Percentiles rank a stretch among this genome's conserved stretches.
Conservation (phyloP, 495 filamentous ascomycete genomes). For the Penicillium goetzii region DNA sequence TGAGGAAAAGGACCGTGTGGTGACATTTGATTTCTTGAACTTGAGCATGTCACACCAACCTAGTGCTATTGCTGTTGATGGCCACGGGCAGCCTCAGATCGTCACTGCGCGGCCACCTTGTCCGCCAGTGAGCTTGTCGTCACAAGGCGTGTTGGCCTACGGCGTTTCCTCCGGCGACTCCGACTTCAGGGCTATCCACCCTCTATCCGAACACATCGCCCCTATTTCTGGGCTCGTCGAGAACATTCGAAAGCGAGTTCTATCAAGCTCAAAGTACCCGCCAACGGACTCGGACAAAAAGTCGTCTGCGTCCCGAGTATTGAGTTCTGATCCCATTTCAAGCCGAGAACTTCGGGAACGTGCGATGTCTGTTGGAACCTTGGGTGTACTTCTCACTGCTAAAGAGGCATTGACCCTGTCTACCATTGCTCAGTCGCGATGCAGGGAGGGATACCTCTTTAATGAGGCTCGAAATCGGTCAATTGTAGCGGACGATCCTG, state of each 20-base stretch:
- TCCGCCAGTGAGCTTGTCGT: slow-evolving; percentile 51
- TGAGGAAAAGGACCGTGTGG: slow-evolving; percentile 65
- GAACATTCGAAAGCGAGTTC: slow-evolving; percentile 34
- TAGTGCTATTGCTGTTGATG: slow-evolving; percentile 67
- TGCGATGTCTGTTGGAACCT: slow-evolving; percentile 34
- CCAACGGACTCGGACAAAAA: slow-evolving; percentile 14
- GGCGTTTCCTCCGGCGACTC: slow-evolving; percentile 34
- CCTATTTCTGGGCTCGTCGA: slow-evolving; percentile 38
- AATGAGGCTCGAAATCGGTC: slow-evolving; percentile 68
- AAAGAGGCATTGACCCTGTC: slow-evolving; percentile 49
- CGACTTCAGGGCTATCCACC: slow-evolving; percentile 40
- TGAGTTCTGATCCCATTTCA: slow-evolving; percentile 35
- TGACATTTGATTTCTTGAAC: slow-evolving; percentile 85
- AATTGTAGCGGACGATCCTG: slow-evolving; percentile 72
- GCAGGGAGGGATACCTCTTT: slow-evolving; percentile 79
- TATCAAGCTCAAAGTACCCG: slow-evolving; percentile 24
- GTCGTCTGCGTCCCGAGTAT: slow-evolving; percentile 10
- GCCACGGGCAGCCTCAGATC: slow-evolving; percentile 68
- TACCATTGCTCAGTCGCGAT: slow-evolving; percentile 54
- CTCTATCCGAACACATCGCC: slow-evolving; percentile 35
- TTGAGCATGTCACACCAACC: slow-evolving; percentile 64
- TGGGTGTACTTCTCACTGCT: slow-evolving; percentile 34
- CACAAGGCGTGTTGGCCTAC: slow-evolving; percentile 44
- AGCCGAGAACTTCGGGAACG: slow-evolving; percentile 52
- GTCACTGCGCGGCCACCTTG: slow-evolving; percentile 64